Conservation (phyloP, 805 yeast species). For the Candida hispaniensis region DNA sequence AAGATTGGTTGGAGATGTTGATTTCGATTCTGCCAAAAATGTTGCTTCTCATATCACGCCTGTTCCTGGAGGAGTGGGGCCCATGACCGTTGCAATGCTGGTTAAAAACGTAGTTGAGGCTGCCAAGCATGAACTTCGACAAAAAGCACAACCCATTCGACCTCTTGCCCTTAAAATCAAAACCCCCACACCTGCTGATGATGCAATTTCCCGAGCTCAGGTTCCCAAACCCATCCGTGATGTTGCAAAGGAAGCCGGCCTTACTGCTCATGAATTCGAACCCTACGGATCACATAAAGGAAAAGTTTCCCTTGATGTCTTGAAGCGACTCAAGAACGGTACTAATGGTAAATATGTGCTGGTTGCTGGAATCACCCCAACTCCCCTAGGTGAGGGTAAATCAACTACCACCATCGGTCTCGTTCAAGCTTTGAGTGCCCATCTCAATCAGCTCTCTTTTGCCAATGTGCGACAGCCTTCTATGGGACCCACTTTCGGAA, state of each 20-base stretch:
- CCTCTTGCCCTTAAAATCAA: conserved; percentile 46
- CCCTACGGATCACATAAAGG: conserved; percentile 85
- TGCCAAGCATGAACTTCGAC: conserved; percentile 44
- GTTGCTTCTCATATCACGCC: conserved; percentile 75
- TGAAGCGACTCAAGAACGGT: conserved; percentile 52
- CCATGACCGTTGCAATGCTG: conserved; percentile 97
- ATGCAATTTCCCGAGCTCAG: conserved; percentile 81
- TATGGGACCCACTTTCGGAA: conserved; percentile 98
- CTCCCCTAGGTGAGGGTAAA: conserved; percentile 97
- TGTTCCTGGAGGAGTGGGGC: conserved; percentile 99
- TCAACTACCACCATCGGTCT: conserved; percentile 93
- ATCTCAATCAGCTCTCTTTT: conserved; percentile 66
- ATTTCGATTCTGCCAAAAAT: conserved; percentile 53
- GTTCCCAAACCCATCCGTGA: conserved; percentile 69
- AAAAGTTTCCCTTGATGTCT: conserved; percentile 60
- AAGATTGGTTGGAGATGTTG: conserved; percentile 91
- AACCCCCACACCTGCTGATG: conserved; percentile 81
- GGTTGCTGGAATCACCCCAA: conserved; percentile 96
- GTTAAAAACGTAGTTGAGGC: conserved; percentile 72
- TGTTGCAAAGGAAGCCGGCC: conserved; percentile 75
- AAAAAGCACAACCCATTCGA: conserved; percentile 34
- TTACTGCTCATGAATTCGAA: conserved; percentile 68
- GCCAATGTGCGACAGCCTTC: conserved; percentile 97
- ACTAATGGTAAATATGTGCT: conserved; percentile 78
- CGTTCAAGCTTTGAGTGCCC: conserved; percentile 95